Conservation (phyloP, 805 yeast genomes). For the Geotrichum ghanense region DNA sequence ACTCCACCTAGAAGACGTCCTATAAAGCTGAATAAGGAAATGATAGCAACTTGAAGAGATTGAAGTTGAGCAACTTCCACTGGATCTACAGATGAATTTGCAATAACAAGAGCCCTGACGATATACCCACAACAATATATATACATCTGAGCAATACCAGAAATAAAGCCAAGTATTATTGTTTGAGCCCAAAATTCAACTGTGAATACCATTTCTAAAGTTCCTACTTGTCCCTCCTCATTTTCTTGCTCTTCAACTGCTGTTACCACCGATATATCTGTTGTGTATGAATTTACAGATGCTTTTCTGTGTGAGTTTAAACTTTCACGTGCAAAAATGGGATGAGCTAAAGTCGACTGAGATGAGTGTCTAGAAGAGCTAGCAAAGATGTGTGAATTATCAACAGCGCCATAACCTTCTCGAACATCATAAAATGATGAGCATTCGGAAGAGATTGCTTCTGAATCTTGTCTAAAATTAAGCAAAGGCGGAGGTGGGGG, state of each 20-base stretch:
- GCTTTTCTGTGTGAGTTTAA: not conserved
- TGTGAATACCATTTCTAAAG: constrained; percentile 18
- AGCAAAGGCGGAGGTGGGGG: not conserved
- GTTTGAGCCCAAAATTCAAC: constrained; percentile 40
- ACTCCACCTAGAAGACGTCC: constrained; percentile 59
- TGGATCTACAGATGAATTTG: not conserved
- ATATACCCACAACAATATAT: constrained; percentile 66
- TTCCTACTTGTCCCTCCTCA: constrained; percentile 8
- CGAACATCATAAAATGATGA: no score
- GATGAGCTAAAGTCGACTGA: not conserved
- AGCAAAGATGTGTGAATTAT: not conserved
- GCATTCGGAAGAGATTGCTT: no score
- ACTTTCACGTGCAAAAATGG: not conserved
- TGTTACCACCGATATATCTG: not conserved
- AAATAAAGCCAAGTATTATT: constrained; percentile 38
- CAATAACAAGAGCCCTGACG: constrained; percentile 35
- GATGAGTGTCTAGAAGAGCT: not conserved
- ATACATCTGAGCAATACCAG: constrained; percentile 66
- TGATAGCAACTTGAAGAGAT: constrained; percentile 59
- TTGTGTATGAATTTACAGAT: not conserved
- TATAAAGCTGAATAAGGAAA: constrained; percentile 53
- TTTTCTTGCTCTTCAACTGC: no score
- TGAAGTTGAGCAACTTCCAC: constrained; percentile 34
- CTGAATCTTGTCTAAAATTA: not conserved
- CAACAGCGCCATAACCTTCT: not conserved